A percentile compares a stretch with the other conserved stretches of the same genome.
Evolutionary conservation across 305 asterid species (phyloP).

Genomic region (Solanum aculeatissimum): DNA sequence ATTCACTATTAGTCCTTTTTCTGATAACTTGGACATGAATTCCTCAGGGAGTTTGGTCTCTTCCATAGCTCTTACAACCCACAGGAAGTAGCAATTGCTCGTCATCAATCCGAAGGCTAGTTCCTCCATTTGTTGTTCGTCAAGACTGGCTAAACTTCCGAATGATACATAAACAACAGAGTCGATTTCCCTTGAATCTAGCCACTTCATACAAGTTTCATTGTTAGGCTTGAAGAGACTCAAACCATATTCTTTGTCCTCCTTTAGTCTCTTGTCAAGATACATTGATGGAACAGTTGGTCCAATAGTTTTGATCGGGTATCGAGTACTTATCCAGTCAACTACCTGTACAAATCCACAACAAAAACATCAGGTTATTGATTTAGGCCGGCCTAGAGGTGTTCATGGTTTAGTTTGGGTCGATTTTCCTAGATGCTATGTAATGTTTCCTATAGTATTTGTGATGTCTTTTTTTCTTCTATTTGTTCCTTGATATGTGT

Average conservation of each 20-base stretch:
- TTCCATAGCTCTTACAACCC: constrained; percentile 48
- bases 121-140: constrained; percentile 36
- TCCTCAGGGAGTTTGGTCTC: constrained; percentile 25
- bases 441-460: no score
- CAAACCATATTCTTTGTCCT: constrained; percentile 16
- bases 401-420: neutral
- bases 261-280: neutral
- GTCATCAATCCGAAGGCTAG: constrained; percentile 24
- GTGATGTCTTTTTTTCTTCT: no score
- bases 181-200: constrained; percentile 15
- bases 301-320: constrained; percentile 16
- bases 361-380: neutral
- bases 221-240: constrained; percentile 16
- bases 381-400: neutral
- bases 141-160: constrained; percentile 34
- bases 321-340: constrained; percentile 17
- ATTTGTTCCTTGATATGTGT: no score
- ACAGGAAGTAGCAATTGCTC: constrained; percentile 36
- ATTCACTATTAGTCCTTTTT: constrained; percentile 27
- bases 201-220: constrained; percentile 34
- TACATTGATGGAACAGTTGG: constrained; percentile 17
- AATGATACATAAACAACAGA: constrained; percentile 49
- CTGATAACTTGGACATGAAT: constrained; percentile 6
- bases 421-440: no score
- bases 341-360: neutral